Evolutionary conservation across 768 basidiomycete genomes (phyloP), one percentile per base, ranked within the genome.

Genomic region (Tylopilus plumbeoviolaceoides): DNA sequence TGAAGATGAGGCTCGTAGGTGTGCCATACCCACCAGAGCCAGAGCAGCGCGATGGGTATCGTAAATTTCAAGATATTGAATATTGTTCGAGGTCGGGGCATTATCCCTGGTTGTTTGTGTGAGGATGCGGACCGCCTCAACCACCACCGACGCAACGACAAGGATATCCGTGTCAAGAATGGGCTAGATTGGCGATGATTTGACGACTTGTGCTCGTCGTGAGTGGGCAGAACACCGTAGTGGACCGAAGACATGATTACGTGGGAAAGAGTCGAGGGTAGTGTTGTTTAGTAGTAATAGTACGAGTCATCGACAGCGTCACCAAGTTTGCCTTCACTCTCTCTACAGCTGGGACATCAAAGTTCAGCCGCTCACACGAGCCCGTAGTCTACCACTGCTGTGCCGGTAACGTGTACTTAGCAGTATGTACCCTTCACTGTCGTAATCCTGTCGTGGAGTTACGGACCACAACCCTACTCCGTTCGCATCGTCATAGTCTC

Each of bases 1-100:
- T 97, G 92, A 28, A 69, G 63, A 35, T 69, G 68, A 3, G 90
- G 81, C 66, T 95, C 88, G 71, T 83, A 89, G 36, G 80, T 65
- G 57, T 78, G 75, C 55, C 82, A 72, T 1, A 72, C 73, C 59
- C 55, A 80, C 59, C 57, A 71, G 38, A 61, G 48, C 18, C 51
- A 28, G 36, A 68, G 27, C 1, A 64, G 21, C 5, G 63, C 47
- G 23, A 70, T 33, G 6, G 77, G 77, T 18, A 81, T 51, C n/a
- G 62, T 66, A 47, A 74, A 71, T 66, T 79, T 80, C 55, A 80
- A 58, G 47, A 79, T 47, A 25, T 58, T 63, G 30, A 70, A 57
- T 8, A 77, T 36, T 30, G 69, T 69, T 48, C 73, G 75, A 23
- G 64, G 72, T 47, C 68, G 65, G 17, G 58, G 45, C 44, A 45